A percentile compares a stretch with the other conserved stretches of the same genome.
Evolutionary conservation across 163 green algal species (phyloP).

Genomic region (Scenedesmus sp.): DNA sequence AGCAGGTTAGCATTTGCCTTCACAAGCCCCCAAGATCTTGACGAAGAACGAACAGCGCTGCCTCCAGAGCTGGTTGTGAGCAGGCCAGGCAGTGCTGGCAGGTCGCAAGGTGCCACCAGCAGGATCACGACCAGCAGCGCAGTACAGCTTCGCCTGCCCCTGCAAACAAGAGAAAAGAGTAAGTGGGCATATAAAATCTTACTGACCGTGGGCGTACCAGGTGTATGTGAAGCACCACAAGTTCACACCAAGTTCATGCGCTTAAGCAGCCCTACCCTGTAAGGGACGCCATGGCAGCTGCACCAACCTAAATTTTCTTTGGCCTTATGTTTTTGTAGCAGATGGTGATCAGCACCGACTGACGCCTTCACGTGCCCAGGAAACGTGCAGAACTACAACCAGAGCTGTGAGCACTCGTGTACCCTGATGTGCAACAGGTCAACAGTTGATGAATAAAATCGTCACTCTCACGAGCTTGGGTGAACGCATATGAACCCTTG

Average conservation of each 20-base stretch:
- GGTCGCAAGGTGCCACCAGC: background rate
- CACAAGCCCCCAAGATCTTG: background rate
- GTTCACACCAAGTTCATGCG: too few species aligned
- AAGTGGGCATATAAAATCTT: background rate
- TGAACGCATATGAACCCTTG: too few species aligned
- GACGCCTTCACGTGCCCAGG: too few species aligned
- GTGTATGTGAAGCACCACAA: too few species aligned
- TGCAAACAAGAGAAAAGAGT: background rate
- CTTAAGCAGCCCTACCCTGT: background rate
- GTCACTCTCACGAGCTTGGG: too few species aligned
- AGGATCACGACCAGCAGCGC: background rate
- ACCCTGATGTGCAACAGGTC: too few species aligned
- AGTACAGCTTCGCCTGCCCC: background rate
- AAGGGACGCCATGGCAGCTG: background rate
- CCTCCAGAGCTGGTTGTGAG: background rate
- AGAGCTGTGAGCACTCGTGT: too few species aligned
- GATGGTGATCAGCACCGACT: too few species aligned
- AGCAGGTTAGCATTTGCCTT: background rate
- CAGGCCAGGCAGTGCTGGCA: background rate
- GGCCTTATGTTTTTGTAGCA: too few species aligned
- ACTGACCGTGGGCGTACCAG: too few species aligned
- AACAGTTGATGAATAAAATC: too few species aligned
- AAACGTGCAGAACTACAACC: too few species aligned
- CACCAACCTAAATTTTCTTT: background rate
- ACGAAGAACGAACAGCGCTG: background rate